phyloP scores from a whole-genome alignment of 176 grass and related monocot genomes.

The Aegilops speltoides region DNA sequence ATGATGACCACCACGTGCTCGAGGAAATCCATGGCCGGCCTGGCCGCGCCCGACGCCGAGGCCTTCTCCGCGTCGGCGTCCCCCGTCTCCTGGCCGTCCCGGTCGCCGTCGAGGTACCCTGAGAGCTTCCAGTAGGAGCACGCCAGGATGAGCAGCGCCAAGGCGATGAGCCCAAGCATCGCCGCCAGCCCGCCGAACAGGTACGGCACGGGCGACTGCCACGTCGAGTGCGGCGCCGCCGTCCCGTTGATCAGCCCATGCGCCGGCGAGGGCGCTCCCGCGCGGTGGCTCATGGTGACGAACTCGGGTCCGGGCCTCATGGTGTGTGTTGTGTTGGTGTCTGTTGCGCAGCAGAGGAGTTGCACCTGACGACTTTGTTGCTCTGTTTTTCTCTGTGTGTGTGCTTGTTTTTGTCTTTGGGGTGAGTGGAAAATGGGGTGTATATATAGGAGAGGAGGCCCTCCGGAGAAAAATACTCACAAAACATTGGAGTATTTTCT shows the following conservation, averaged over 20 bases:
- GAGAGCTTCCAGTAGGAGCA: conserved; percentile 98
- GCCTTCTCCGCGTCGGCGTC: conserved; percentile 26
- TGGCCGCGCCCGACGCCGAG: conserved; percentile 2
- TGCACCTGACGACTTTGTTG: background rate
- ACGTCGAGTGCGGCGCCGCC: conserved; percentile 54
- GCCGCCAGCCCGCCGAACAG: conserved; percentile 78
- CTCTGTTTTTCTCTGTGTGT: background rate
- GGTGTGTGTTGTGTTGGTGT: background rate
- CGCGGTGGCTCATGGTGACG: conserved; percentile 21
- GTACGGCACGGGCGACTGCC: conserved; percentile 89
- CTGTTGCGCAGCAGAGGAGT: background rate
- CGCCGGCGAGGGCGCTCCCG: conserved; percentile 21
- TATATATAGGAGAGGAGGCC: conserved; percentile 47
- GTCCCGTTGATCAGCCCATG: conserved; percentile 24
- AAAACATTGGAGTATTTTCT: background rate
- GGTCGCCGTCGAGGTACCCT: conserved; percentile 50
- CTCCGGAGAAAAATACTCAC: background rate
- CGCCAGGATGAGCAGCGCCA: conserved; percentile 87
- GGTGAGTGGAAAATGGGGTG: conserved; percentile 12
- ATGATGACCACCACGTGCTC: conserved; percentile 47
- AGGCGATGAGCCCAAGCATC: conserved; percentile 83
- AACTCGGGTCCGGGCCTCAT: conserved; percentile 63
- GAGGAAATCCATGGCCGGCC: background rate
- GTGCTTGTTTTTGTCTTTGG: background rate
- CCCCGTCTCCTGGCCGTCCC: background rate